phyloP scores from a whole-genome alignment of 108 stramenopile species.

The Skeletonema costatum region DNA sequence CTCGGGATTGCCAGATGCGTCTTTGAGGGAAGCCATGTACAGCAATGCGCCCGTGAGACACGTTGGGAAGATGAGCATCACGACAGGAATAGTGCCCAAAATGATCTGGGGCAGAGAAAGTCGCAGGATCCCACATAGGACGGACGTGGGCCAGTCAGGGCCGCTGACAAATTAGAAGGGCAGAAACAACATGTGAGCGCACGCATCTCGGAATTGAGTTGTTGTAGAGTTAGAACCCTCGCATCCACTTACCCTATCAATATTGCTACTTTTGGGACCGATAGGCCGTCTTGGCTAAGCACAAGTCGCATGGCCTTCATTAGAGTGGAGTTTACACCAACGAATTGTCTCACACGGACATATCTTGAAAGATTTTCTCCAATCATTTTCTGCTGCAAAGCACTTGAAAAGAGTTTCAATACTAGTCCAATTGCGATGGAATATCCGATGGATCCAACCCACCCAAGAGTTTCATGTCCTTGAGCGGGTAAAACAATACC shows the following conservation, averaged over 20 bases:
- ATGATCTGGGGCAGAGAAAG: constrained; percentile 60
- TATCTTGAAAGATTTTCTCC: constrained; percentile 49
- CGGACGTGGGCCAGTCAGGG: constrained; percentile 54
- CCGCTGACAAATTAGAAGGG: background rate
- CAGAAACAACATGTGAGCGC: background rate
- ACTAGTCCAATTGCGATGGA: constrained; percentile 34
- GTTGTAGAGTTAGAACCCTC: background rate
- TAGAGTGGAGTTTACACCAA: constrained; percentile 54
- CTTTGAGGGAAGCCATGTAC: constrained; percentile 49
- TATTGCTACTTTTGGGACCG: constrained; percentile 57
- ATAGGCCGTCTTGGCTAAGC: constrained; percentile 45
- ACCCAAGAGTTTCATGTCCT: constrained; percentile 41
- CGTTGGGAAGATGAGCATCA: constrained; percentile 62
- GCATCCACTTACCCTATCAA: constrained; percentile 40
- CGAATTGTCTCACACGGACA: constrained; percentile 51
- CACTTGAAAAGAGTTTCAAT: constrained; percentile 57
- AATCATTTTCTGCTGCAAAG: constrained; percentile 64
- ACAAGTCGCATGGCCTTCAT: constrained; percentile 57
- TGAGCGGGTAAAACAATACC: constrained; percentile 53
- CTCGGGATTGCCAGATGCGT: constrained; percentile 34
- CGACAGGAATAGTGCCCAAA: constrained; percentile 62
- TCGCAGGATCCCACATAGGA: constrained; percentile 66
- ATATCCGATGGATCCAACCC: constrained; percentile 50
- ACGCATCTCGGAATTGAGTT: background rate
- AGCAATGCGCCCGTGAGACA: constrained; percentile 60